Evolutionary conservation across 1,284 basidiomycete species (phyloP), one percentile per base, ranked within the genome.

Genomic region (Ceraceosorus guamensis): DNA sequence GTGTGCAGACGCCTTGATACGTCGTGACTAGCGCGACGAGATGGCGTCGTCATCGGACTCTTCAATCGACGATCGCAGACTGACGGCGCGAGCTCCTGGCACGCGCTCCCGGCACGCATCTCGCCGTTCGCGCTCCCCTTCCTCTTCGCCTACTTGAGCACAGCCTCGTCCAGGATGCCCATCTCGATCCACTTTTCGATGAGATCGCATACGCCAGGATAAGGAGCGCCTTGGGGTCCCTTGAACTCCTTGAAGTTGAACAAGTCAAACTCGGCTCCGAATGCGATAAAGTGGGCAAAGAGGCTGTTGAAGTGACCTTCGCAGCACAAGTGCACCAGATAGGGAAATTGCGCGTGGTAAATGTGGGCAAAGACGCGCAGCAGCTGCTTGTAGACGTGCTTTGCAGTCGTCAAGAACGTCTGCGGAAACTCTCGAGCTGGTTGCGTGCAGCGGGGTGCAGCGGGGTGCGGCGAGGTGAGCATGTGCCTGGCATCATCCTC

Each of bases 251-350:
- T 76, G 37, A 77, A 75, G 55, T 81, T 79, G 60, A 97, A 79
- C 39, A 98, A 79, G 73, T 95, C 88, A 75, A 96, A 98, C 67
- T 83, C 82, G 51, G 79, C 79, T 10, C 83, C 83, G 71, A 97
- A 97, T 0, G 91, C 89, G 48, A 97, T 81, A 79, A 93, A 96
- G 78, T 97, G 92, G 0, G 92, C 92, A 72, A 97, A 97, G 37
- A 97, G 83, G n/a, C 88, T 90, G 78, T 97, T 97, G 80, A 96
- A 91, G 78, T 97, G 92, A 0, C 91, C 91, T 75, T 97, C 93
- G 48, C 89, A 86, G 56, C 89, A 89, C 24, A 98, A 83, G 76
- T 98, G 92, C 66, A 96, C 85, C 68, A 88, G 85, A 43, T 89
- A 87, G 18, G 83, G 81, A 77, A 92, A 98, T 76, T 98, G 93